Conservation (phyloP, 2,329 filamentous ascomycete species). For the Aspergillus pseudoterreus region DNA sequence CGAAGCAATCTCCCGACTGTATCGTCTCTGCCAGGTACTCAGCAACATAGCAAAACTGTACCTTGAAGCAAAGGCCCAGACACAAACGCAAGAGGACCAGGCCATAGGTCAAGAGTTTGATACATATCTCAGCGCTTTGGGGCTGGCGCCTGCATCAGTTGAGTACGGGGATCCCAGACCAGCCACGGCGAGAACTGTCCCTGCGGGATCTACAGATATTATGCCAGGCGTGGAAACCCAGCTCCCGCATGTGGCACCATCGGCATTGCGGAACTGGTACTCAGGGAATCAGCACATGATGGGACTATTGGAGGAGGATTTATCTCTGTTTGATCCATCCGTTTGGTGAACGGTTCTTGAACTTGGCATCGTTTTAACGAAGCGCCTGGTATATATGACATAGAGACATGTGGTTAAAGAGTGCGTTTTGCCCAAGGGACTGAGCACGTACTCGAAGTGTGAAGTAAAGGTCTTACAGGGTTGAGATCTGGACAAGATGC, state of each 20-base stretch:
- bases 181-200: not conserved
- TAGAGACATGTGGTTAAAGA: too few species aligned
- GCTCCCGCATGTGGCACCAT: constrained; percentile 18
- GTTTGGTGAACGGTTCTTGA: not conserved
- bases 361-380: too few species aligned
- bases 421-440: too few species aligned
- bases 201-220: constrained; percentile 6
- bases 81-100: constrained; percentile 45
- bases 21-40: constrained; percentile 61
- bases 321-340: constrained; percentile 27
- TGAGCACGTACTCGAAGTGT: too few species aligned
- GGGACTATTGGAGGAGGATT: constrained; percentile 61
- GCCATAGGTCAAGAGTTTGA: constrained; percentile 59
- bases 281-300: constrained; percentile 63
- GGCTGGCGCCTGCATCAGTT: constrained; percentile 48
- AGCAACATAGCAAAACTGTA: constrained; percentile 60
- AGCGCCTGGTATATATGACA: too few species aligned
- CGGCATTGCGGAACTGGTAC: constrained; percentile 61
- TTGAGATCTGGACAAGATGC: too few species aligned
- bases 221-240: constrained; percentile 15
- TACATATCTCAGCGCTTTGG: constrained; percentile 61
- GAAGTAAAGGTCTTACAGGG: too few species aligned
- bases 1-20: constrained; percentile 58
- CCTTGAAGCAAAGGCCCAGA: constrained; percentile 59
- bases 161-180: constrained; percentile 11